Evolutionary conservation across 805 yeast genomes (phyloP), one percentile per base, ranked within the genome.

Genomic region (Metschnikowia amazonensis): DNA sequence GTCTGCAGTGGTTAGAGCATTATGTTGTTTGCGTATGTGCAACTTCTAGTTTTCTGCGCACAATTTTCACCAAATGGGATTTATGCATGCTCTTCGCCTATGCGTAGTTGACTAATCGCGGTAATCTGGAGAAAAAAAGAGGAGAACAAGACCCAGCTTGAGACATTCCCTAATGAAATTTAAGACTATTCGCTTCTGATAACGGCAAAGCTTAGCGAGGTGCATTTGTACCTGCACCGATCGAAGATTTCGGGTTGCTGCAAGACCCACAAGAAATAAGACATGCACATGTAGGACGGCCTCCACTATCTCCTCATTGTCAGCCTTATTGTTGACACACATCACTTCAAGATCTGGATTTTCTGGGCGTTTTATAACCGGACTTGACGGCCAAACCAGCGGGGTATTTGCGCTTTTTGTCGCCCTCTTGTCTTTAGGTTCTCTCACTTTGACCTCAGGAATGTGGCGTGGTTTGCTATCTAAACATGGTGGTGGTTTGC

Each of bases 391-490:
- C 5, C 31, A 17, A 9, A 8, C 7, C 23, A 16, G 5, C 20
- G 10, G 20, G 8, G n/a, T 24, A 9, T 16, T 23, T 35, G 20
- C 29, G 18, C 29, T 35, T 21, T 8, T 3, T 14, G 28, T 14
- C n/a, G 4, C 4, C n/a, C 4, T 14, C 38, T 14, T 14, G 14
- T 5, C 29, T 14, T 8, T 8, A 5, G 10, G 29, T 23, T 14
- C 14, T 10, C 9, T 5, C 5, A 35, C 29, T 16, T 23, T n/a
- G 14, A 35, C 5, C 5, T 35, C 25, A n/a, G 32, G 41, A 37
- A 37, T 37, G 41, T 37, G 41, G 41, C 41, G 41, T 37, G 17
- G 13, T 28, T 35, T 14, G 25, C 14, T 20, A 13, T 20, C 20
- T 14, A n/a, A 37, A 20, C 32, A 20, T n/a, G n/a, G 14, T n/a